A percentile compares a stretch with the other conserved stretches of the same genome.
Conservation (phyloP, 495 filamentous ascomycete genomes). For the Lepraria neglecta region DNA sequence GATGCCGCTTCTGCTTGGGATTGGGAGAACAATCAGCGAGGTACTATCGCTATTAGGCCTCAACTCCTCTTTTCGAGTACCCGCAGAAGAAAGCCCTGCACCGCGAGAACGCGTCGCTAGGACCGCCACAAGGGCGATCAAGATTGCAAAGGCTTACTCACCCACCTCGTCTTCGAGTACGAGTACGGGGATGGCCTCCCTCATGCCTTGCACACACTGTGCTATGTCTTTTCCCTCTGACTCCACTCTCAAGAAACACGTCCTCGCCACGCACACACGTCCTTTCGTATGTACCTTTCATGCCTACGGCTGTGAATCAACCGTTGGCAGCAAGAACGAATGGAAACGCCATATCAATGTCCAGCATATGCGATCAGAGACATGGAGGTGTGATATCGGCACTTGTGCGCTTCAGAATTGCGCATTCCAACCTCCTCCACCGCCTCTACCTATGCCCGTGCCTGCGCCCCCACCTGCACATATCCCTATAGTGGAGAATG, state of each 20-base stretch:
- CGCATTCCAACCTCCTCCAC: constrained; percentile 2
- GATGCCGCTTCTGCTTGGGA: constrained; percentile 6
- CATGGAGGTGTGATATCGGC: constrained; percentile 73
- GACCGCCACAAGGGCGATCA: constrained; percentile 3
- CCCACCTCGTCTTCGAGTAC: constrained; percentile 3
- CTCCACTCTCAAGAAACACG: constrained; percentile 27
- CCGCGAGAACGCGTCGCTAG: background rate
- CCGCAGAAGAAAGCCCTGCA: constrained; percentile 3
- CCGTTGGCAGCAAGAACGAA: constrained; percentile 89
- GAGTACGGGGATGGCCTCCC: constrained; percentile 4
- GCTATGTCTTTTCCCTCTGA: constrained; percentile 17
- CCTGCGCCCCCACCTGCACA: background rate
- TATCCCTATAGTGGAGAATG: constrained; percentile 1
- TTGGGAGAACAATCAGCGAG: constrained; percentile 8
- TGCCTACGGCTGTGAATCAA: constrained; percentile 72
- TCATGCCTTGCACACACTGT: constrained; percentile 24
- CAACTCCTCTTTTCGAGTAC: constrained; percentile 6
- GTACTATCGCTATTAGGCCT: background rate
- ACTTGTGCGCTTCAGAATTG: constrained; percentile 41
- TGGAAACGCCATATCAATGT: constrained; percentile 88
- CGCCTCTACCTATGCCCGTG: background rate
- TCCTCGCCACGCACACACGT: constrained; percentile 41
- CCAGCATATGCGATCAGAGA: constrained; percentile 71
- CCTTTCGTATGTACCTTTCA: constrained; percentile 77
- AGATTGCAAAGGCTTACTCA: constrained; percentile 8